Conservation (phyloP, 2,329 filamentous ascomycete species). For the Metarhizium humberi region DNA sequence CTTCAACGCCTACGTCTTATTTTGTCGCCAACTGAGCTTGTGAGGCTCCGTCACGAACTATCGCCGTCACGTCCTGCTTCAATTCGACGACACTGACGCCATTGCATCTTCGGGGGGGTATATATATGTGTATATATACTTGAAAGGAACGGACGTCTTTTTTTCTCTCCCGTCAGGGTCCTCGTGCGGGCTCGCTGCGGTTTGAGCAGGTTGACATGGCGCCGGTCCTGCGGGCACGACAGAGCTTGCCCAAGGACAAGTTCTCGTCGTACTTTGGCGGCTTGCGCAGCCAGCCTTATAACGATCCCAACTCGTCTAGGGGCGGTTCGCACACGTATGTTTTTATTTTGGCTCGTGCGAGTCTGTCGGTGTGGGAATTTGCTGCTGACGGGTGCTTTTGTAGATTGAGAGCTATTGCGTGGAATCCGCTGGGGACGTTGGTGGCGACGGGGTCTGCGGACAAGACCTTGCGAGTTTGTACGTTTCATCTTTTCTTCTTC, state of each 20-base stretch:
- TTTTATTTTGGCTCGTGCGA: constrained; percentile 4
- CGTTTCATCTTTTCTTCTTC: constrained; percentile 17
- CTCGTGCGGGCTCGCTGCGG: no score
- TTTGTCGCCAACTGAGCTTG: no score
- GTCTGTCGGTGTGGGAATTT: background rate
- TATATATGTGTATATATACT: no score
- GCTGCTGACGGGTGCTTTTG: background rate
- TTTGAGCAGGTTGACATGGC: constrained; percentile 21
- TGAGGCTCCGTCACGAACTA: no score
- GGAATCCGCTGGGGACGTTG: constrained; percentile 77
- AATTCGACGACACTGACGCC: no score
- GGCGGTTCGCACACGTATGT: constrained; percentile 49
- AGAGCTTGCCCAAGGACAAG: constrained; percentile 57
- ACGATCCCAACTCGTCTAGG: constrained; percentile 47
- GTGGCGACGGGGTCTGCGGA: constrained; percentile 74
- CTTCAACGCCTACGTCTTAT: no score
- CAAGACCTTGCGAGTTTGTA: constrained; percentile 64
- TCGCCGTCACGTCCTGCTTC: no score
- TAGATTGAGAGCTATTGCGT: constrained; percentile 71
- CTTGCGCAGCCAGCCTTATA: constrained; percentile 63
- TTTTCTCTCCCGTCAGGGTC: no score
- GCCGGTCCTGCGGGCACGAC: constrained; percentile 34
- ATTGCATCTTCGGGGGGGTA: no score
- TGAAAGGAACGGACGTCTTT: no score
- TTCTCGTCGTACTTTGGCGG: constrained; percentile 59